These are phyloP conservation scores for Aureobasidium sp. DNA, from an alignment of 2,329 filamentous ascomycete genomes.

Conservation along the genomic window DNA sequence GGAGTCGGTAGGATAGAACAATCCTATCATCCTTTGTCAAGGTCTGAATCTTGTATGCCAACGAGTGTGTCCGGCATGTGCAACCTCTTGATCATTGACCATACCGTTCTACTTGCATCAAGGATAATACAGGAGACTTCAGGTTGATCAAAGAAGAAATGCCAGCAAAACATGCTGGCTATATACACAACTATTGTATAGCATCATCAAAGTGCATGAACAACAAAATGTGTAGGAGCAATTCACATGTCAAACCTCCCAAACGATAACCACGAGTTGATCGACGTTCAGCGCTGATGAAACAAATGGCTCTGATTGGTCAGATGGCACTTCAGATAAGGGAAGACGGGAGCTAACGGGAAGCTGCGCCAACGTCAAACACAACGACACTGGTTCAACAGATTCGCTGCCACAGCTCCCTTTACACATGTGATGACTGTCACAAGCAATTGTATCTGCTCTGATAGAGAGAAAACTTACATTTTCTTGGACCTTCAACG, in stretches of 20 bases:
- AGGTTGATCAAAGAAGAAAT: too few species aligned
- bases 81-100: too few species aligned
- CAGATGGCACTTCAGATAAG: constrained; percentile 4
- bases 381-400: constrained; percentile 16
- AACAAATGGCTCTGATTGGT: constrained; percentile 5
- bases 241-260: neutral
- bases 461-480: neutral
- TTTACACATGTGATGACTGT: constrained; percentile 14
- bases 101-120: too few species aligned
- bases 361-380: constrained; percentile 15
- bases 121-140: too few species aligned
- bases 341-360: constrained; percentile 8
- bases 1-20: too few species aligned
- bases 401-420: neutral
- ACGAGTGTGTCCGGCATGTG: too few species aligned
- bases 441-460: neutral
- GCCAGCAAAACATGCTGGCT: too few species aligned
- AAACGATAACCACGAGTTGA: neutral
- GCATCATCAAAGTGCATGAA: neutral
- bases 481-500: too few species aligned
- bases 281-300: neutral
- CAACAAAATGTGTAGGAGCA: too few species aligned
- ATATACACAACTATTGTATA: too few species aligned
- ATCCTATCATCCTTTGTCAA: too few species aligned
- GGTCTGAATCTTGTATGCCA: too few species aligned